A percentile compares a stretch with the other conserved stretches of the same genome.
Evolutionary conservation across 1,284 basidiomycete genomes (phyloP).

Genomic region (Cryptococcus jaspeensis): DNA sequence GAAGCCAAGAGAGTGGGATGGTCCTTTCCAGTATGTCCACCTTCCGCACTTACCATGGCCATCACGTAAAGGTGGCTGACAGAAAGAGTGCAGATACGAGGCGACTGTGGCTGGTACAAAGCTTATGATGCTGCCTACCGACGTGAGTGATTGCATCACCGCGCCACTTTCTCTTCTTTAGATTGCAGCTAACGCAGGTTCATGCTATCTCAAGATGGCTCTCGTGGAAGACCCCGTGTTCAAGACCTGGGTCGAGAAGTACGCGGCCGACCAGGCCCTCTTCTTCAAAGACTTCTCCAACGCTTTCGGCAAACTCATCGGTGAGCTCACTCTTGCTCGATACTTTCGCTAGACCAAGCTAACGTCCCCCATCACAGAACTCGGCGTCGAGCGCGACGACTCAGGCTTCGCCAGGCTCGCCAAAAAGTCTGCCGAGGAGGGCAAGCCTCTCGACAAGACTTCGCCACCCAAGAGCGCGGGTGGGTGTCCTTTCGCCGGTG

Average conservation of each 20-base stretch:
- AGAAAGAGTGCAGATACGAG: constrained; percentile 32
- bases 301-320: constrained; percentile 51
- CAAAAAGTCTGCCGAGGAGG: constrained; percentile 43
- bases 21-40: constrained; percentile 52
- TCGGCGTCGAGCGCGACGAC: constrained; percentile 52
- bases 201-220: constrained; percentile 52
- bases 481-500: constrained; percentile 45
- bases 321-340: constrained; percentile 11
- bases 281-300: constrained; percentile 58
- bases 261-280: constrained; percentile 56
- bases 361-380: constrained; percentile 28
- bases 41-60: too few species aligned
- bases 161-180: too few species aligned
- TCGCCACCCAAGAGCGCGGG: constrained; percentile 12
- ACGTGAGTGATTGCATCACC: constrained; percentile 31
- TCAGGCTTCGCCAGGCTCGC: constrained; percentile 47
- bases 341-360: not conserved
- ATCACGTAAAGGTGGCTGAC: constrained; percentile 5
- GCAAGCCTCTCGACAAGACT: constrained; percentile 42
- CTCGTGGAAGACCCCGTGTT: constrained; percentile 51
- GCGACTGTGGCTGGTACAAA: constrained; percentile 53
- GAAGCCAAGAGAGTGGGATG: constrained; percentile 57
- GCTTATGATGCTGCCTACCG: constrained; percentile 60
- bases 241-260: constrained; percentile 52
- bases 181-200: too few species aligned